These are phyloP conservation scores for Naematelia encephala DNA, from an alignment of 768 basidiomycete genomes.

Conservation along the genomic window DNA sequence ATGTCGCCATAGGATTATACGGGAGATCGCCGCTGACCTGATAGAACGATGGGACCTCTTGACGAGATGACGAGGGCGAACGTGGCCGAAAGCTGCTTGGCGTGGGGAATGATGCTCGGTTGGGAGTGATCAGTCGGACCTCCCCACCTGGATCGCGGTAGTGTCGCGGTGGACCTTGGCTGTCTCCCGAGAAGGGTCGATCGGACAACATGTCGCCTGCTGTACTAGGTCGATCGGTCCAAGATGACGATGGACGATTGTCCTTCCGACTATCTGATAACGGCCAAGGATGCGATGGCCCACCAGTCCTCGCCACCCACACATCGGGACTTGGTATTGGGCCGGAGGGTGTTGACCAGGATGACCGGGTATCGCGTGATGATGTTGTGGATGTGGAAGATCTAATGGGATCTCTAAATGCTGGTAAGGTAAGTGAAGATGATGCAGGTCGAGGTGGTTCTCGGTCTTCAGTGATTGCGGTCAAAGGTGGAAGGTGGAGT, in stretches of 20 bases:
- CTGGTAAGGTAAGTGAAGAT: not conserved
- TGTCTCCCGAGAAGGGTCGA: not conserved
- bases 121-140: not conserved
- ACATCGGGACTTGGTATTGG: not conserved
- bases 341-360: not conserved
- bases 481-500: conserved; percentile 7
- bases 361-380: not conserved
- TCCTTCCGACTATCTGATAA: not conserved
- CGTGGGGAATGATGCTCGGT: not conserved
- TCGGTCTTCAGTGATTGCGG: conserved; percentile 14
- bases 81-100: not conserved
- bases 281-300: not conserved
- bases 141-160: not conserved
- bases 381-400: not conserved
- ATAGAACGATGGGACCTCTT: not conserved
- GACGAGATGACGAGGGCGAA: not conserved
- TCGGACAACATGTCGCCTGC: not conserved
- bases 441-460: not conserved
- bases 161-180: not conserved
- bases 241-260: not conserved
- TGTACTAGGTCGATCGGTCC: not conserved
- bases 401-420: not conserved
- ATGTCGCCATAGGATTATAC: not conserved
- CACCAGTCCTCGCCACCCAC: not conserved
- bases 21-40: not conserved